These are phyloP conservation scores for Cystofilobasidium ferigula DNA, from an alignment of 768 basidiomycete species.

Conservation along the genomic window DNA sequence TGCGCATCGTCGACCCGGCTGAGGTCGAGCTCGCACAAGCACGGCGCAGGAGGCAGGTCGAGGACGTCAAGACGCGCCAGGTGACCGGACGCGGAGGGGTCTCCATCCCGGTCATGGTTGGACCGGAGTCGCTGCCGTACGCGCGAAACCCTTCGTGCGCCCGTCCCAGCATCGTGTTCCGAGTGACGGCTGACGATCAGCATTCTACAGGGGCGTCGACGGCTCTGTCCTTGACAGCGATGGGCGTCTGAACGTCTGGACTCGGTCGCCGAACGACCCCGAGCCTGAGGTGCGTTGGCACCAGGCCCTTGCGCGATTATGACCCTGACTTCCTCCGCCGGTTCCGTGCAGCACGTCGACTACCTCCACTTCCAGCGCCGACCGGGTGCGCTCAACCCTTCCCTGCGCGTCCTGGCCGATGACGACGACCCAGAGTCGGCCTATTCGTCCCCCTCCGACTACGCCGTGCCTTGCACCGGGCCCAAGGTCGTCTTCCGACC, in stretches of 20 bases:
- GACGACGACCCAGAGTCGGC: conserved; percentile 1
- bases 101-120: conserved; percentile 19
- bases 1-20: background rate
- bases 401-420: background rate
- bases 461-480: background rate
- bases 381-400: conserved; percentile 13
- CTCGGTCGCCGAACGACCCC: conserved; percentile 12
- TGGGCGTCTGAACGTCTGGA: conserved; percentile 25
- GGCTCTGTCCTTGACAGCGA: conserved; percentile 22
- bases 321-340: background rate
- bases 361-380: conserved; percentile 19
- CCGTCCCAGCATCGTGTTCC: background rate
- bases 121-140: conserved; percentile 25
- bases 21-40: background rate
- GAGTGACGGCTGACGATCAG: background rate
- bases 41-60: background rate
- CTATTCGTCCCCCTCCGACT: conserved; percentile 15
- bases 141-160: conserved; percentile 24
- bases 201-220: conserved; percentile 19
- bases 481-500: background rate
- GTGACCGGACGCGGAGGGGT: background rate
- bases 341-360: conserved; percentile 8
- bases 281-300: conserved; percentile 21
- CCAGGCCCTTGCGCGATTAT: background rate
- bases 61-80: background rate